phyloP scores from a whole-genome alignment of 768 basidiomycete species.

The Tulasnella sp. region DNA sequence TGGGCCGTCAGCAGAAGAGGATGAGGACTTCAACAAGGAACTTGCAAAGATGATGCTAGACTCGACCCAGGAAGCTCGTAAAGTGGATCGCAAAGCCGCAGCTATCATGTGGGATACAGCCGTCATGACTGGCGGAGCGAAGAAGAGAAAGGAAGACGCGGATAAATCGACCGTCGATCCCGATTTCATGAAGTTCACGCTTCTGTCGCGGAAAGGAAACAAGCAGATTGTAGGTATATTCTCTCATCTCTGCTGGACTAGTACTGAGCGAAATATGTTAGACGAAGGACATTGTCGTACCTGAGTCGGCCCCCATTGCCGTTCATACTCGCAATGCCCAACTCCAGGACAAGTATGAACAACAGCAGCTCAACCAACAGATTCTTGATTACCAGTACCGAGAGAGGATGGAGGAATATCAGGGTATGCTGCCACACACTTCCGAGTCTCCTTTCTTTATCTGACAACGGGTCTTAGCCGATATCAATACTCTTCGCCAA shows the following conservation, averaged over 20 bases:
- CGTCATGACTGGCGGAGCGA: conserved; percentile 57
- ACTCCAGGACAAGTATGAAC: conserved; percentile 88
- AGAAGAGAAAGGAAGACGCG: conserved; percentile 47
- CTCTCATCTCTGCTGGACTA: not conserved
- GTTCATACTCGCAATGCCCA: conserved; percentile 87
- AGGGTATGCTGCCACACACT: conserved; percentile 14
- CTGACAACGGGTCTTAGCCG: not conserved
- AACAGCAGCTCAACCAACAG: conserved; percentile 92
- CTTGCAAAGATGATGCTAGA: conserved; percentile 92
- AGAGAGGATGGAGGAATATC: conserved; percentile 40
- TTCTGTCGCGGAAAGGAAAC: conserved; percentile 86
- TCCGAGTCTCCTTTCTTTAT: not conserved
- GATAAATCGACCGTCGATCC: conserved; percentile 21
- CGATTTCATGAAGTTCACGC: conserved; percentile 77
- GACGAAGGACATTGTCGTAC: conserved; percentile 83
- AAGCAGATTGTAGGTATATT: conserved; percentile 63
- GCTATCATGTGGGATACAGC: conserved; percentile 83
- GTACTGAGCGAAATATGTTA: conserved; percentile 23
- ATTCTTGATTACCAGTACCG: conserved; percentile 86
- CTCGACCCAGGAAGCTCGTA: conserved; percentile 67
- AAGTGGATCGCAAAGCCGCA: conserved; percentile 80
- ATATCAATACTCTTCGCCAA: conserved; percentile 5
- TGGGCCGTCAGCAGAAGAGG: conserved; percentile 79
- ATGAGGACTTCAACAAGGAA: conserved; percentile 90
- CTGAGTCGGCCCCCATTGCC: conserved; percentile 76